These are phyloP conservation scores for Syncephalis fuscata DNA, from an alignment of 371 early-diverging fungal species.

Conservation along the genomic window DNA sequence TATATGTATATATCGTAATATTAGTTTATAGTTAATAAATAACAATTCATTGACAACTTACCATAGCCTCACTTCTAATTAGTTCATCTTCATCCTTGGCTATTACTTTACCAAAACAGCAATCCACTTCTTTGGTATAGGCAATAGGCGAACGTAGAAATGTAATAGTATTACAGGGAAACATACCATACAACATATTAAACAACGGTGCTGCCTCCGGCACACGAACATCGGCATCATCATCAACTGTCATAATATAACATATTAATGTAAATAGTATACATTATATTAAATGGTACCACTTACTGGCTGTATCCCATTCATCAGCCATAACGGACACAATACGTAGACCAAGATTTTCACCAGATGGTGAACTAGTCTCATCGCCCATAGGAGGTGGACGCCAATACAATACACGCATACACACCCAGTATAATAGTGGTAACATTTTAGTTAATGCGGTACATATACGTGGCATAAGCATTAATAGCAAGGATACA, in stretches of 20 bases:
- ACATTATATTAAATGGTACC: not conserved
- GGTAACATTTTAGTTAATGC: constrained; percentile 32
- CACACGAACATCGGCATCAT: constrained; percentile 13
- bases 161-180: constrained; percentile 38
- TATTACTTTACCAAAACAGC: not conserved
- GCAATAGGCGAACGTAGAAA: constrained; percentile 31
- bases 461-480: constrained; percentile 42
- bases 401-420: constrained; percentile 43
- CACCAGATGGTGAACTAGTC: not conserved
- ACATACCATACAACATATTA: constrained; percentile 42
- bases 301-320: not conserved
- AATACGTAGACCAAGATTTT: not conserved
- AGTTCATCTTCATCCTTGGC: constrained; percentile 2
- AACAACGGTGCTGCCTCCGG: constrained; percentile 32
- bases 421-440: constrained; percentile 34
- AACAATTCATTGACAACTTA: constrained; percentile 2
- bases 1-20: too few species aligned
- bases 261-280: not conserved
- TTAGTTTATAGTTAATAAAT: too few species aligned
- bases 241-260: constrained; percentile 4
- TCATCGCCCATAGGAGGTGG: constrained; percentile 22
- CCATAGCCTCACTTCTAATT: constrained; percentile 9
- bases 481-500: constrained; percentile 40
- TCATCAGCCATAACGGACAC: not conserved
- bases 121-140: constrained; percentile 20